These are phyloP conservation scores for Colletotrichum abscissum DNA, from an alignment of 2,329 filamentous ascomycete genomes.

Conservation along the genomic window DNA sequence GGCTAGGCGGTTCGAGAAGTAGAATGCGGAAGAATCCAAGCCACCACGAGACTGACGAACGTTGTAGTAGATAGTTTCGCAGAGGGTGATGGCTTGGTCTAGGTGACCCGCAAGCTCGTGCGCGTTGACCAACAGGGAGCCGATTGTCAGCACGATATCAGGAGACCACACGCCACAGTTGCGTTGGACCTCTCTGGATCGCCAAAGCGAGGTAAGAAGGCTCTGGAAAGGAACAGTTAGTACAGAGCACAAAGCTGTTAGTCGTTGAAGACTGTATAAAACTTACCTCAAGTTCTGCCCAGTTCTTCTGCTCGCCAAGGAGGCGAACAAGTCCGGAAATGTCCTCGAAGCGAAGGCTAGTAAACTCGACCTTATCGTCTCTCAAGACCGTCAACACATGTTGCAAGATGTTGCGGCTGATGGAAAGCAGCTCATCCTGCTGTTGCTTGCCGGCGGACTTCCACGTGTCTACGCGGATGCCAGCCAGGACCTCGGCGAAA, in stretches of 20 bases:
- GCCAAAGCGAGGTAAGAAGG: constrained; percentile 46
- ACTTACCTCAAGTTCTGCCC: constrained; percentile 52
- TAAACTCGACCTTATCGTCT: constrained; percentile 55
- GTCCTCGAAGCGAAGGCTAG: constrained; percentile 55
- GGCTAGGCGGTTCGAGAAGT: constrained; percentile 43
- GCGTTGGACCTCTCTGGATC: constrained; percentile 47
- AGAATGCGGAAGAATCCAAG: constrained; percentile 43
- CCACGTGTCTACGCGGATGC: constrained; percentile 46
- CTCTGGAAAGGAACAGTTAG: constrained; percentile 28
- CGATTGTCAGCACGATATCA: constrained; percentile 43
- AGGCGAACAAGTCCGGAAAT: constrained; percentile 57
- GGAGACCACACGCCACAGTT: constrained; percentile 40
- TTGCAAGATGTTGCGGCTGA: constrained; percentile 21
- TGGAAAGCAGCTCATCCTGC: constrained; percentile 41
- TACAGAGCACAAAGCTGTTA: background rate
- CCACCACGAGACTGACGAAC: constrained; percentile 46
- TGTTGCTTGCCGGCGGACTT: constrained; percentile 42
- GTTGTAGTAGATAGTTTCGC: constrained; percentile 48
- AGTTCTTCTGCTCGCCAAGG: constrained; percentile 59
- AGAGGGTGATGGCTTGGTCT: constrained; percentile 43
- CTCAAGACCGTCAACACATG: constrained; percentile 53
- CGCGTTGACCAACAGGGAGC: constrained; percentile 45
- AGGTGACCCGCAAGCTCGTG: constrained; percentile 42
- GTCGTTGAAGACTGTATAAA: no score
- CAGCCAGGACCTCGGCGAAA: constrained; percentile 56